Base-by-base conservation (phyloP, 352 stramenopile species). In the Globisporangium perplexum region DNA sequence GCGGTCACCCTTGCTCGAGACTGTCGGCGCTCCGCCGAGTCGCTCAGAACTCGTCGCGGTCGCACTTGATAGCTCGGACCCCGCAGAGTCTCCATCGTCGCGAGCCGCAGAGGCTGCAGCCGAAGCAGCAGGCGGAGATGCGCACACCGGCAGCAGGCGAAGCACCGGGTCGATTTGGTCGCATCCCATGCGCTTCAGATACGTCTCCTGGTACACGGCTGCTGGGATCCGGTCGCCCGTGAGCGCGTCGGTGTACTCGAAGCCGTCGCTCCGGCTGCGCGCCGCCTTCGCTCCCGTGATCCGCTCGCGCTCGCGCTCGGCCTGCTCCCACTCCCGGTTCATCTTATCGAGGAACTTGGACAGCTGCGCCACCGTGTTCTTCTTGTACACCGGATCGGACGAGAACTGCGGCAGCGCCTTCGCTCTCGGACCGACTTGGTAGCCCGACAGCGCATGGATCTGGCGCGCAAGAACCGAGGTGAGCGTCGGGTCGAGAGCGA, bases 191-290 rank as follows among this genome's bases (percentile, higher is more conserved):
- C 73, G 83, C 4, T 69, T 36, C 39, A 77, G 48, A 59, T 86
- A 89, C 42, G 74, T 65, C 43, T 69, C 45, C 43, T 77, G 63
- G 52, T 89, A 89, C n/a, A 31, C 49, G 6, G 51, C 55, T 3
- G 59, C 6, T 24, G 65, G 47, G 7, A 89, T 73, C 22, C 54
- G 42, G 14, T 64, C 57, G 2, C 63, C 60, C 17, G 74, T 85
- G 33, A 48, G 60, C 1, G 67, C 63, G 46, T 89, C 74, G 11
- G 61, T 78, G 49, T 89, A 89, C 57, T 79, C 45, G 41, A 80
- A 71, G 14, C 68, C n/a, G 35, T 79, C 70, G 15, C 69, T 58
- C 8, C 69, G 58, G 10, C 67, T 71, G 15, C 65, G 65, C 18
- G 41, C 62, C 23, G 65, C 53, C 24, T 57, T 66, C 1, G 66